Conservation (phyloP, 108 stramenopile species). For the Discostella pseudostelligera region DNA sequence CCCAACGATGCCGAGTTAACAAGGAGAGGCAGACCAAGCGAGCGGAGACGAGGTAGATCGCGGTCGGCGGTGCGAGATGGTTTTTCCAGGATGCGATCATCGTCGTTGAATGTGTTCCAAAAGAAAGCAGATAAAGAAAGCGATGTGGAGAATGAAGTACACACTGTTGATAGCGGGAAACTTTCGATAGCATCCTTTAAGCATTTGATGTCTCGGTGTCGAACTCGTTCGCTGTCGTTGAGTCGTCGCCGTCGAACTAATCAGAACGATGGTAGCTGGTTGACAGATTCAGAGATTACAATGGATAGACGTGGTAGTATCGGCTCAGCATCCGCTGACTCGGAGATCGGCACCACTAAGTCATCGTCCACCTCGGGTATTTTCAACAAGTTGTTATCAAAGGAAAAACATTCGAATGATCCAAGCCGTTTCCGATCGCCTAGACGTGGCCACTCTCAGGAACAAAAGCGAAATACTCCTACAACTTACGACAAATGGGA, state of each 20-base stretch:
- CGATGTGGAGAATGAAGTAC: not conserved
- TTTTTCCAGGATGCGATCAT: constrained; percentile 40
- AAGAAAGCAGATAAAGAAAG: constrained; percentile 9
- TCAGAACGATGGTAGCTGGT: too few species aligned
- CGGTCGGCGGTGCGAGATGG: constrained; percentile 39
- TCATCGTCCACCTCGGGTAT: too few species aligned
- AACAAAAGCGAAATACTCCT: not conserved
- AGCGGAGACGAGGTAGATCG: constrained; percentile 26
- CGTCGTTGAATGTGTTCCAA: constrained; percentile 28
- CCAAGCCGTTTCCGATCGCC: constrained; percentile 5
- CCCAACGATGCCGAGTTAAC: not conserved
- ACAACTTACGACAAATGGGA: not conserved
- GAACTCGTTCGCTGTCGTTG: constrained; percentile 2
- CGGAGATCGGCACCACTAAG: not conserved
- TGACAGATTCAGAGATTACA: too few species aligned
- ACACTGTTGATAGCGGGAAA: constrained; percentile 23
- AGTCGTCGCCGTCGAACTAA: constrained; percentile 6
- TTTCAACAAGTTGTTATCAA: not conserved
- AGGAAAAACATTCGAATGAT: not conserved
- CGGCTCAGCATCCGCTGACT: not conserved
- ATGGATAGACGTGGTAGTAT: too few species aligned
- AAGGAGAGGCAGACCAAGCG: constrained; percentile 4
- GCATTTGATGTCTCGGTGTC: not conserved
- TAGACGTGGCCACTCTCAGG: constrained; percentile 15
- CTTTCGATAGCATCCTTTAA: constrained; percentile 8